Conservation (phyloP, 108 stramenopile genomes). For the Discostella stelligeroides region DNA sequence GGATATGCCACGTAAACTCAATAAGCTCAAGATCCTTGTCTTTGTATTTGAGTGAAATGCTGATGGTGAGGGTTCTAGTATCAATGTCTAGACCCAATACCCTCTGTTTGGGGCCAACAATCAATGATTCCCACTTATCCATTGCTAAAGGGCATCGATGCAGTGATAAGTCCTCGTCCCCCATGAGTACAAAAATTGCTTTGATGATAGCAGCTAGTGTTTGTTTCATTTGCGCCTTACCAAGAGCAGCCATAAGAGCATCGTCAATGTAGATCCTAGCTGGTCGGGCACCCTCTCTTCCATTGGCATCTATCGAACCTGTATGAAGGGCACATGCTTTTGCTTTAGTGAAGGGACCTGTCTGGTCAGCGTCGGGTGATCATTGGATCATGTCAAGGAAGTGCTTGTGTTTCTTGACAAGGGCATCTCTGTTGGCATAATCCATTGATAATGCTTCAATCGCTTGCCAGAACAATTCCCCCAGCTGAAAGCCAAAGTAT, state of each 20-base stretch:
- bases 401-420: not conserved
- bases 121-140: constrained; percentile 17
- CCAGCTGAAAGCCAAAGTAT: constrained; percentile 6
- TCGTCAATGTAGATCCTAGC: constrained; percentile 1
- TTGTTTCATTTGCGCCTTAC: not conserved
- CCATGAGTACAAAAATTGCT: constrained; percentile 33
- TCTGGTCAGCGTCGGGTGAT: not conserved
- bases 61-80: not conserved
- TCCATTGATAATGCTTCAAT: not conserved
- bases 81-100: not conserved
- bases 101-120: not conserved
- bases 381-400: not conserved
- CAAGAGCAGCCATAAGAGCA: not conserved
- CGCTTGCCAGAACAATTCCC: constrained; percentile 1
- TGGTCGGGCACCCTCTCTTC: not conserved
- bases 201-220: constrained; percentile 9
- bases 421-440: not conserved
- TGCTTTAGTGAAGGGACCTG: not conserved
- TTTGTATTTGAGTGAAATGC: not conserved
- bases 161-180: not conserved
- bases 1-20: not conserved
- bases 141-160: constrained; percentile 16
- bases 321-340: not conserved
- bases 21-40: not conserved
- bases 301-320: not conserved